Percentiles rank a stretch among this genome's conserved stretches.
phyloP scores from a whole-genome alignment of 768 basidiomycete species.

The Krasilnikovozyma curviuscula region DNA sequence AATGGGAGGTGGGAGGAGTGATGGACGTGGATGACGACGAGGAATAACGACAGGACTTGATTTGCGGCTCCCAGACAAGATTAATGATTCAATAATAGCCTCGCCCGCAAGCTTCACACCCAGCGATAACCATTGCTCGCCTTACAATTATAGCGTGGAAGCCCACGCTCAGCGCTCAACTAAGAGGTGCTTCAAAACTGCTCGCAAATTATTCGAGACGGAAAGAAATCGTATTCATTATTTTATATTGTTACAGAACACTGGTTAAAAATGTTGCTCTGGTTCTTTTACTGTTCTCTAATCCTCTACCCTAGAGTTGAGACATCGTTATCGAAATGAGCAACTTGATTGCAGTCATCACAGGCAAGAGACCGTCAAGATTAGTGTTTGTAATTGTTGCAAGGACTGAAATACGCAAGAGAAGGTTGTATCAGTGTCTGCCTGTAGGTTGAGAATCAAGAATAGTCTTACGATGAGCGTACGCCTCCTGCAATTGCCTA shows the following conservation, averaged over 20 bases:
- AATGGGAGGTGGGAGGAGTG: slow-evolving; percentile 74
- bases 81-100: no score
- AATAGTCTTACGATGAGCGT: slow-evolving; percentile 1
- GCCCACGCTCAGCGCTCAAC: no score
- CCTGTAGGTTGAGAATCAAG: not conserved
- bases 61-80: not conserved
- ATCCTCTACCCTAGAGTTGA: no score
- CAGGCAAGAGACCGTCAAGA: slow-evolving; percentile 6
- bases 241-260: no score
- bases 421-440: not conserved
- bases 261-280: no score
- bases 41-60: slow-evolving; percentile 17
- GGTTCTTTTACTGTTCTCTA: no score
- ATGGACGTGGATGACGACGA: slow-evolving; percentile 39
- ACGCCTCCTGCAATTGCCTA: slow-evolving; percentile 9
- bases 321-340: slow-evolving; percentile 9
- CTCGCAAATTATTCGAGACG: no score
- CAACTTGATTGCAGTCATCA: slow-evolving; percentile 9
- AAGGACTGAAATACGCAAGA: not conserved
- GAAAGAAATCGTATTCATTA: no score
- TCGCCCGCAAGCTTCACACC: no score
- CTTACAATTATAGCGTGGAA: no score
- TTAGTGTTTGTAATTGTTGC: slow-evolving; percentile 6
- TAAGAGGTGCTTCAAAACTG: no score
- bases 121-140: no score